Percentiles rank a stretch among this genome's conserved stretches.
Conservation (phyloP, 805 yeast genomes). For the Saturnispora zaruensis region DNA sequence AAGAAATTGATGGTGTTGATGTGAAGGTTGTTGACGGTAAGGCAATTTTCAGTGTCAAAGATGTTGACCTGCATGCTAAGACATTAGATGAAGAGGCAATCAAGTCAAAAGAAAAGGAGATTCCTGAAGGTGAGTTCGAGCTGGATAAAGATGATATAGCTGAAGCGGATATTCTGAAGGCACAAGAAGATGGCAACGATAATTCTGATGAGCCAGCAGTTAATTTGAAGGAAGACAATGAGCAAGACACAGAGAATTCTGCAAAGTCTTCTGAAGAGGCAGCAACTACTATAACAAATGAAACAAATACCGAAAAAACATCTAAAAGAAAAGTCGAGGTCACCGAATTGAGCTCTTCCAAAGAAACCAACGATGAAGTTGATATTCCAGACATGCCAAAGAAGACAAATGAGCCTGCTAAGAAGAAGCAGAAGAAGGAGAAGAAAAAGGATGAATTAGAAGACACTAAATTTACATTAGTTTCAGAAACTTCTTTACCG, state of each 20-base stretch:
- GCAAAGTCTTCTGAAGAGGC: not conserved
- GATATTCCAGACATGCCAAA: slow-evolving; percentile 12
- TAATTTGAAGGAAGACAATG: slow-evolving; percentile 8
- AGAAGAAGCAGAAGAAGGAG: slow-evolving; percentile 9
- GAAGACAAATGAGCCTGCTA: not conserved
- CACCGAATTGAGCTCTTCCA: slow-evolving; percentile 8
- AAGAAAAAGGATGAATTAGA: slow-evolving; percentile 2
- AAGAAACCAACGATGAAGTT: slow-evolving; percentile 14
- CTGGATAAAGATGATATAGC: slow-evolving; percentile 16
- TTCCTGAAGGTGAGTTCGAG: slow-evolving; percentile 22
- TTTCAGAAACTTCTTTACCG: slow-evolving; percentile 13
- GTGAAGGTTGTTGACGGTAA: slow-evolving; percentile 66
- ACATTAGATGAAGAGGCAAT: slow-evolving; percentile 17
- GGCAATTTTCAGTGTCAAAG: slow-evolving; percentile 46
- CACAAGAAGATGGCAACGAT: slow-evolving; percentile 12
- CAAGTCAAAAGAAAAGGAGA: slow-evolving; percentile 16
- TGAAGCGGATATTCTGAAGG: slow-evolving; percentile 18
- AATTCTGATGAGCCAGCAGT: not conserved
- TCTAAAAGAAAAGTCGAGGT: slow-evolving; percentile 10
- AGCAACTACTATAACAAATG: not conserved
- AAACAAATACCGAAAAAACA: slow-evolving; percentile 1
- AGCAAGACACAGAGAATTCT: not conserved
- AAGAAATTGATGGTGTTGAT: slow-evolving; percentile 89
- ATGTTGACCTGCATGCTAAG: slow-evolving; percentile 17
- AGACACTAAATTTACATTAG: slow-evolving; percentile 11